phyloP scores from a whole-genome alignment of 805 yeast genomes.

The Ogataea siamensis region DNA sequence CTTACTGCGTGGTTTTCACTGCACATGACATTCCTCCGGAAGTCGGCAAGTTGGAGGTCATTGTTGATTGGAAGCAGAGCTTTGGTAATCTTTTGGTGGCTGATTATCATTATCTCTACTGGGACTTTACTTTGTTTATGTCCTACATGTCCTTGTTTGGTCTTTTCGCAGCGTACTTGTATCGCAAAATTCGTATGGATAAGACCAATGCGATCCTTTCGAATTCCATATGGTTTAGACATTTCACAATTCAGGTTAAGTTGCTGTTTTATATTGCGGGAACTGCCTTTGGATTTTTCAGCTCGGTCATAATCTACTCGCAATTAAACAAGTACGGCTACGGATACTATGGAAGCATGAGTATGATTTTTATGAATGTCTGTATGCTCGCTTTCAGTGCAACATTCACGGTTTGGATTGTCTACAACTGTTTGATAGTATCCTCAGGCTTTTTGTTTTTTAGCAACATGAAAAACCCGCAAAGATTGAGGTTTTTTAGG shows the following conservation, averaged over 20 bases:
- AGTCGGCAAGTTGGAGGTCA: slow-evolving; percentile 12
- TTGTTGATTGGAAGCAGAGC: slow-evolving; percentile 34
- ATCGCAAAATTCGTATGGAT: slow-evolving; percentile 13
- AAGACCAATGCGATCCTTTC: slow-evolving; percentile 23
- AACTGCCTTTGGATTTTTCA: slow-evolving; percentile 19
- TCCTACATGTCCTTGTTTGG: slow-evolving; percentile 21
- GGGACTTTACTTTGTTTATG: slow-evolving; percentile 22
- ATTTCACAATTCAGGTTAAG: slow-evolving; percentile 29
- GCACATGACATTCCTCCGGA: slow-evolving; percentile 17
- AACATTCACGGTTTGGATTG: slow-evolving; percentile 30
- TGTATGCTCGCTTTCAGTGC: slow-evolving; percentile 25
- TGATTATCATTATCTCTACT: slow-evolving; percentile 29
- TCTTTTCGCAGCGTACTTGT: slow-evolving; percentile 18
- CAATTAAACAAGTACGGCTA: slow-evolving; percentile 31
- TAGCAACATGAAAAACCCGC: slow-evolving; percentile 18
- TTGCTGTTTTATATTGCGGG: slow-evolving; percentile 23
- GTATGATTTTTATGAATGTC: slow-evolving; percentile 24
- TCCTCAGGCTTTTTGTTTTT: slow-evolving; percentile 29
- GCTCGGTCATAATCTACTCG: slow-evolving; percentile 17
- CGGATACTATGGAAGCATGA: slow-evolving; percentile 17
- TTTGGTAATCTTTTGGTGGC: slow-evolving; percentile 31
- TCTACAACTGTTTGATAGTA: slow-evolving; percentile 32
- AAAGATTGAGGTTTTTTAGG: slow-evolving; percentile 19
- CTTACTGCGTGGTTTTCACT: slow-evolving; percentile 30
- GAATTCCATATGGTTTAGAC: slow-evolving; percentile 18